Evolutionary conservation across 495 filamentous ascomycete species (phyloP), one percentile per base, ranked within the genome.

Genomic region (Penicillium manginii): DNA sequence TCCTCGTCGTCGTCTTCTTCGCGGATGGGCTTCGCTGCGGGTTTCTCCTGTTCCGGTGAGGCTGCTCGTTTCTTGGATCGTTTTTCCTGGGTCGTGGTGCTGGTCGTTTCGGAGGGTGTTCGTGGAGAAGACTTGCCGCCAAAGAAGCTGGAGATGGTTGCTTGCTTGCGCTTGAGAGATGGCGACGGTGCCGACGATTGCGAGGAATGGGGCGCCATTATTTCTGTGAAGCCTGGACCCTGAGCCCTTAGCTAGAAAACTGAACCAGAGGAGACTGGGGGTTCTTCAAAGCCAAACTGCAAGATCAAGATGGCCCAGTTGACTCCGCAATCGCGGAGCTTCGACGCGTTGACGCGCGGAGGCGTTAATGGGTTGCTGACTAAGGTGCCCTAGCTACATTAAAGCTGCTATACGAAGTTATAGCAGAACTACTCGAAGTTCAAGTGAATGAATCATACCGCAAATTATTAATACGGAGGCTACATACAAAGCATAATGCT

Each of bases 91-190:
- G 45, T 51, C 11, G 49, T n/a, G 55, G 52, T 54, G 51, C 45
- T 26, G 17, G 56, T 59, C 18, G 56, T 59, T 17, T 65, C 57
- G 5, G 57, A 56, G n/a, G 58, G 21, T 12, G 48, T 33, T 57
- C 46, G 54, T 43, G 69, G 59, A 4, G 65, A 57, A 7, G 88
- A 76, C 65, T 84, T 90, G 23, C 83, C 85, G 3, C 84, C 84
- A 71, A 97, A 97, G 77, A 97, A 97, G 70, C 84, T 93, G 1
- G 91, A 92, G 50, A 97, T 87, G 5, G 89, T 89, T 57, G 88
- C 83, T 68, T 97, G 91, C 65, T 88, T 91, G 87, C 69, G 71
- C 58, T 75, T 79, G 46, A 72, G 22, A 15, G 61, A 69, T 42
- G 71, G 70, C n/a, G 78, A 77, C 15, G 75, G 70, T 17, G 70